These are phyloP conservation scores for Penicillium sp. DNA, from an alignment of 2,329 filamentous ascomycete species.

Conservation along the genomic window DNA sequence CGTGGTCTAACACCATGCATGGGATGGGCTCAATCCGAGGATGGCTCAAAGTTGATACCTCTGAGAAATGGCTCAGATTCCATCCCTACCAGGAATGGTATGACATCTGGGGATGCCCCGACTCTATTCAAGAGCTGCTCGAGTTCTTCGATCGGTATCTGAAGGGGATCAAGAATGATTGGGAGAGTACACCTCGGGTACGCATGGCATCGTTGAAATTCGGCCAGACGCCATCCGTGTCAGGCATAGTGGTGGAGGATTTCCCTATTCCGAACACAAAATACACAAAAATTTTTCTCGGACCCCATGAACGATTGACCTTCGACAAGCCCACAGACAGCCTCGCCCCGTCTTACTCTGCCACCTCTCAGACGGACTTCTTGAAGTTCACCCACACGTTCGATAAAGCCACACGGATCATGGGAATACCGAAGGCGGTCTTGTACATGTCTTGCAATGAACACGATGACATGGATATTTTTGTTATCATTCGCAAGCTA, in stretches of 20 bases:
- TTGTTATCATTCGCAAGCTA: slow-evolving; percentile 50
- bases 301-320: slow-evolving; percentile 15
- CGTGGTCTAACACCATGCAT: slow-evolving; percentile 39
- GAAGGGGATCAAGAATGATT: slow-evolving; percentile 49
- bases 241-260: slow-evolving; percentile 39
- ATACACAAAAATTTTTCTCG: slow-evolving; percentile 39
- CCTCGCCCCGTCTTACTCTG: not conserved
- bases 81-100: slow-evolving; percentile 51
- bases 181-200: slow-evolving; percentile 53
- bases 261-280: slow-evolving; percentile 41
- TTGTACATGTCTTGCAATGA: slow-evolving; percentile 51
- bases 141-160: slow-evolving; percentile 54
- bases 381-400: slow-evolving; percentile 50
- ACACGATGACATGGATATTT: slow-evolving; percentile 52
- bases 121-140: slow-evolving; percentile 44
- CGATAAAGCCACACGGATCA: slow-evolving; percentile 42
- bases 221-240: slow-evolving; percentile 31
- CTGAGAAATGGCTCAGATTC: slow-evolving; percentile 51
- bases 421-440: slow-evolving; percentile 52
- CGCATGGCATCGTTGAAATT: slow-evolving; percentile 48
- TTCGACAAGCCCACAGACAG: not conserved
- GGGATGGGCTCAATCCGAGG: slow-evolving; percentile 43
- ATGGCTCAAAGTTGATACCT: slow-evolving; percentile 42
- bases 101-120: slow-evolving; percentile 44
- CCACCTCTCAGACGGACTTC: slow-evolving; percentile 23